A percentile compares a stretch with the other conserved stretches of the same genome.
Evolutionary conservation across 2,329 filamentous ascomycete genomes (phyloP).

Genomic region (Rachicladosporium sp.): DNA sequence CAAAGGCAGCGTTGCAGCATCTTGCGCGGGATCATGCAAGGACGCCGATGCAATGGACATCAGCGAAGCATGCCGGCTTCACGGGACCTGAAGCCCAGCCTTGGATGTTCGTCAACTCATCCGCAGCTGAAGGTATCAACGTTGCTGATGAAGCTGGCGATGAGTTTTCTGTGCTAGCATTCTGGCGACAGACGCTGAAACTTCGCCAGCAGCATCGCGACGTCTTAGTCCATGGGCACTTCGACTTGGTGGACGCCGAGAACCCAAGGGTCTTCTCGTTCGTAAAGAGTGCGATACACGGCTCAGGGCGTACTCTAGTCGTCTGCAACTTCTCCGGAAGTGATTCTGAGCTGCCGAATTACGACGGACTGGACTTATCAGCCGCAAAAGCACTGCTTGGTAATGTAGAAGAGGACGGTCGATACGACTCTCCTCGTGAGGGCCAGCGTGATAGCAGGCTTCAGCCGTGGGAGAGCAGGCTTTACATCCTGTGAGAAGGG

Average conservation of each 20-base stretch:
- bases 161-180: slow-evolving; percentile 41
- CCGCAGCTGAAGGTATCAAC: slow-evolving; percentile 45
- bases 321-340: slow-evolving; percentile 6
- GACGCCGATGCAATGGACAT: slow-evolving; percentile 58
- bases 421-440: no score
- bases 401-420: no score
- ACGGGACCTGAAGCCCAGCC: slow-evolving; percentile 41
- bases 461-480: no score
- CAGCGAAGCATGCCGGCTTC: slow-evolving; percentile 47
- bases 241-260: slow-evolving; percentile 9
- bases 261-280: slow-evolving; percentile 11
- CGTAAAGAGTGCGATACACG: slow-evolving; percentile 1
- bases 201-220: slow-evolving; percentile 13
- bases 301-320: slow-evolving; percentile 4
- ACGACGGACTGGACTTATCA: no score
- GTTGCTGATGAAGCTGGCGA: slow-evolving; percentile 41
- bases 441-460: no score
- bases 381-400: no score
- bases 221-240: slow-evolving; percentile 14
- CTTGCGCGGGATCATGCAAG: slow-evolving; percentile 56
- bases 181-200: slow-evolving; percentile 37
- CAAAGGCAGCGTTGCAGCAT: slow-evolving; percentile 29
- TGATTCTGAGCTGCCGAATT: no score
- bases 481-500: no score
- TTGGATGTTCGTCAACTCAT: slow-evolving; percentile 58